Conservation (phyloP, 2,329 filamentous ascomycete species). For the Sclerotinia nivalis region DNA sequence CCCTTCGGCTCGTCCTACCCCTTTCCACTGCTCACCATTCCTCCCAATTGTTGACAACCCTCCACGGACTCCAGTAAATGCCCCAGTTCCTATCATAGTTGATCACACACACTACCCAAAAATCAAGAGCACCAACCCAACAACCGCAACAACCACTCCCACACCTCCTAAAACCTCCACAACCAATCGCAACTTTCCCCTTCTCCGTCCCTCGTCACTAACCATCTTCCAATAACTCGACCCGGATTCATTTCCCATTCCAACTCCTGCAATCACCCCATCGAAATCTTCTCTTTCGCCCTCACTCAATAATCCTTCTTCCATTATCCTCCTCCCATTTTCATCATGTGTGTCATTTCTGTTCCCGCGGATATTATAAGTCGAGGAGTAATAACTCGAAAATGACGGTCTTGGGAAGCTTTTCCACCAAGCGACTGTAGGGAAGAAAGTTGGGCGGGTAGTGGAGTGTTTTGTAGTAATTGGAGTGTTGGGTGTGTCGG, state of each 20-base stretch:
- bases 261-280: background rate
- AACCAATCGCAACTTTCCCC: background rate
- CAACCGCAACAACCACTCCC: constrained; percentile 6
- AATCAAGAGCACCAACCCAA: constrained; percentile 1
- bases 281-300: constrained; percentile 11
- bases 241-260: background rate
- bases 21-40: background rate
- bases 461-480: constrained; percentile 16
- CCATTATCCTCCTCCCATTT: constrained; percentile 1
- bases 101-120: background rate
- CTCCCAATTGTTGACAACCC: background rate
- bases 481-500: background rate
- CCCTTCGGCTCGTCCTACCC: background rate
- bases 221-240: constrained; percentile 9
- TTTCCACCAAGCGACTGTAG: constrained; percentile 22
- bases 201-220: background rate
- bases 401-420: constrained; percentile 5
- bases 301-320: constrained; percentile 20
- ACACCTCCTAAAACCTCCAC: constrained; percentile 13
- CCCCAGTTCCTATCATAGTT: background rate
- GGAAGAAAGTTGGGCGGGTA: constrained; percentile 21
- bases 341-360: background rate
- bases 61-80: background rate
- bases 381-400: constrained; percentile 3
- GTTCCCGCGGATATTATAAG: background rate